These are phyloP conservation scores for Asterochloris erici DNA, from an alignment of 139 green algal species.

Conservation along the genomic window DNA sequence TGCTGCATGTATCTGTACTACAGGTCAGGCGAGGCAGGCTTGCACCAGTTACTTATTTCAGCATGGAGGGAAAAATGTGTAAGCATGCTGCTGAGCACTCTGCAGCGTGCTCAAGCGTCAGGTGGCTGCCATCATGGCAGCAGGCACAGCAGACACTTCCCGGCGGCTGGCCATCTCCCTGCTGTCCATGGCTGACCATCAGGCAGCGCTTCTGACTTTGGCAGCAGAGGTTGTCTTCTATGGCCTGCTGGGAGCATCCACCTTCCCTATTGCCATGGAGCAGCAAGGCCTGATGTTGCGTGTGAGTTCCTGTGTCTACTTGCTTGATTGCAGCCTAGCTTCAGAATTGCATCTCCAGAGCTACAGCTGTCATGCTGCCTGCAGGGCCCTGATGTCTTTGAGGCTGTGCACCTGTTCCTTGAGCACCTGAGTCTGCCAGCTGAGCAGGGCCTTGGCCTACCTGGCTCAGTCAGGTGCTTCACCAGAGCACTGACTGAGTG, in stretches of 20 bases:
- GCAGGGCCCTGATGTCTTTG: background rate
- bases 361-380: background rate
- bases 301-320: no score
- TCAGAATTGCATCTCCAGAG: background rate
- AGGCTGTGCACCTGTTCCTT: background rate
- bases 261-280: background rate
- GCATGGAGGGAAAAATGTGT: background rate
- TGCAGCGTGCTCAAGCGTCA: no score
- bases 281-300: no score
- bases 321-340: no score
- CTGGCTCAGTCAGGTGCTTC: no score
- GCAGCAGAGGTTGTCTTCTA: background rate
- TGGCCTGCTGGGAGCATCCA: background rate
- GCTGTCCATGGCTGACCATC: background rate
- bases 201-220: background rate
- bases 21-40: background rate
- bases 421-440: background rate
- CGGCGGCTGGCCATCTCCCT: background rate
- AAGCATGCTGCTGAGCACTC: no score
- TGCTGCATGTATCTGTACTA: slow-evolving; percentile 18
- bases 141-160: no score
- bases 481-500: no score
- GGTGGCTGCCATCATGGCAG: no score
- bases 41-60: background rate
- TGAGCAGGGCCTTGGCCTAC: no score